Conservation (phyloP, 2,329 filamentous ascomycete species). For the Fusarium mexicanum region DNA sequence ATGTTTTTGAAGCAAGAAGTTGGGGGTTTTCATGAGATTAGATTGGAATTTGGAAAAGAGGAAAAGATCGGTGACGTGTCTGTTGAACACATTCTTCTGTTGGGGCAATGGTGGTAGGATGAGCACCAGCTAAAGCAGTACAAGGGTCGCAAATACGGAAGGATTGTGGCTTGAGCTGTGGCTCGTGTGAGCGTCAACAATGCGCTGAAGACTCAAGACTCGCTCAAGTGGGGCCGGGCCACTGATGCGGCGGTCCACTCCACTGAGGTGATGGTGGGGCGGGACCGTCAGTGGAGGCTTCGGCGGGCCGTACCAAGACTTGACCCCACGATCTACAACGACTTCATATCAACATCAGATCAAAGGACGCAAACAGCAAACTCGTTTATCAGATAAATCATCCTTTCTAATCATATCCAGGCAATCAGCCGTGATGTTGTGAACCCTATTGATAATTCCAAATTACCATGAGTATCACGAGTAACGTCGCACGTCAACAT, state of each 20-base stretch:
- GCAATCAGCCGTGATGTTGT: fast-evolving
- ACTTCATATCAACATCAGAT: neutral
- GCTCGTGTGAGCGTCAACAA: neutral
- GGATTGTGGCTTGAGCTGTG: slow-evolving; percentile 19
- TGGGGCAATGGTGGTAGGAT: slow-evolving; percentile 16
- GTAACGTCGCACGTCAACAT: neutral
- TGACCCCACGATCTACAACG: neutral
- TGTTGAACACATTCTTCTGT: slow-evolving; percentile 29
- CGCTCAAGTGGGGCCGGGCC: neutral
- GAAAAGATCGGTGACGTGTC: slow-evolving; percentile 20
- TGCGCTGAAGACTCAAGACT: neutral
- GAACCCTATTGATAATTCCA: neutral
- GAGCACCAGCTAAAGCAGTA: neutral
- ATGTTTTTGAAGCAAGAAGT: neutral
- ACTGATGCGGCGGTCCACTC: neutral
- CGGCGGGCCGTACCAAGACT: neutral
- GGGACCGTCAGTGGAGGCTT: neutral
- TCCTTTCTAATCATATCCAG: neutral
- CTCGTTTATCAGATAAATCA: fast-evolving
- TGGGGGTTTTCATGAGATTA: neutral
- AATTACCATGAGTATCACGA: neutral
- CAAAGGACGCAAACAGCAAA: neutral
- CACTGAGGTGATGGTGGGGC: neutral
- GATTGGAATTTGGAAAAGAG: neutral
- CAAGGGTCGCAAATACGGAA: slow-evolving; percentile 15